Conservation (phyloP, 768 basidiomycete species). For the Austroboletus festivus region DNA sequence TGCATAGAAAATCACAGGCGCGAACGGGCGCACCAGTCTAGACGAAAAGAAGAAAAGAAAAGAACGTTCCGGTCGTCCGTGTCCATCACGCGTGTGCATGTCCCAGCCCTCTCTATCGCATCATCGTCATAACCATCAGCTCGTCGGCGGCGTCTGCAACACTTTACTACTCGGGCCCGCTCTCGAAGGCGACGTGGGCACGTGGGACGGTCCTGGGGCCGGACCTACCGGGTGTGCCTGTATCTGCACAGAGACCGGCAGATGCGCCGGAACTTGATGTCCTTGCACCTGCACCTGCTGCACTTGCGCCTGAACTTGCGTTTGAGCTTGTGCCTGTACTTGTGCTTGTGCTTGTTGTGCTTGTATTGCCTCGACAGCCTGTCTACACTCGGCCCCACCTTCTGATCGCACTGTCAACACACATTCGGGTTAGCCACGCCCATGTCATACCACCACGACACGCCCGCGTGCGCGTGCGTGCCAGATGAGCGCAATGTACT, state of each 20-base stretch:
- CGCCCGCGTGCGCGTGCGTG: conserved; percentile 23
- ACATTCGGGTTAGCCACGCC: conserved; percentile 22
- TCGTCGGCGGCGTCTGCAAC: conserved; percentile 17
- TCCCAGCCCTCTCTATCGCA: too few relatives aligned
- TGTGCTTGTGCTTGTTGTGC: conserved; percentile 33
- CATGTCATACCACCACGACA: conserved; percentile 21
- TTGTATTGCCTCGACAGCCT: conserved; percentile 37
- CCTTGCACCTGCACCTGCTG: conserved; percentile 20
- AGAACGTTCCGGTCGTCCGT: conserved; percentile 21
- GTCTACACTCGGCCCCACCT: conserved; percentile 75
- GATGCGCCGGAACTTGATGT: too few relatives aligned
- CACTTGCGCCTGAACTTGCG: conserved; percentile 17
- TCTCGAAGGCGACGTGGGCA: conserved; percentile 15
- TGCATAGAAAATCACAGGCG: conserved; percentile 5
- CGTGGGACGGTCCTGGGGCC: conserved; percentile 26
- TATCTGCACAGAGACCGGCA: too few relatives aligned
- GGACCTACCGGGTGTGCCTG: too few relatives aligned
- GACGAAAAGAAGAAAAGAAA: neutral
- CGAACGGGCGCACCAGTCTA: conserved; percentile 16
- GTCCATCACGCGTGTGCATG: too few relatives aligned
- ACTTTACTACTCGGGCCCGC: conserved; percentile 26
- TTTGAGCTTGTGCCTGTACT: conserved; percentile 24
- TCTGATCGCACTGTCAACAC: conserved; percentile 69
- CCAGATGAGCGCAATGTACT: conserved; percentile 33
- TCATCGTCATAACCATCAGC: conserved; percentile 3